phyloP scores from a whole-genome alignment of 2,329 filamentous ascomycete genomes.

The Leptographium procerum region DNA sequence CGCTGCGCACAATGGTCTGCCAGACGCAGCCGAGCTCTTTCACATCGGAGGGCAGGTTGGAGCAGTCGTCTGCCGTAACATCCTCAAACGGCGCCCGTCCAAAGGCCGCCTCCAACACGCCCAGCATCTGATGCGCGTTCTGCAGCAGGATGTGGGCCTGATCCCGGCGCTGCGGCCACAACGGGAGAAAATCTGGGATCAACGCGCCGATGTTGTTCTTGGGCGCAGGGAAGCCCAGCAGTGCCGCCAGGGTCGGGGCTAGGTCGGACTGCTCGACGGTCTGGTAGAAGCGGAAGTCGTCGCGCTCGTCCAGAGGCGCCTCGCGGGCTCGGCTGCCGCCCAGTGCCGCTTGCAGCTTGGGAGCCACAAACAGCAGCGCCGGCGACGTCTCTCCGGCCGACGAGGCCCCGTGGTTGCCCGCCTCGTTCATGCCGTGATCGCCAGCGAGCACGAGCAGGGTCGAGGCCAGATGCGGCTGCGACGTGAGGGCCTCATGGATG shows the following conservation, averaged over 20 bases:
- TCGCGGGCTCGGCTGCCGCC: neutral
- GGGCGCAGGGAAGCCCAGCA: slow-evolving; percentile 80
- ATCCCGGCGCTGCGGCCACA: slow-evolving; percentile 59
- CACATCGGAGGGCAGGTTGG: slow-evolving; percentile 28
- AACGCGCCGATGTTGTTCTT: slow-evolving; percentile 85
- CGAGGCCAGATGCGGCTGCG: slow-evolving; percentile 56
- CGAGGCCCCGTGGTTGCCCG: slow-evolving; percentile 91
- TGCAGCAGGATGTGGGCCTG: slow-evolving; percentile 57
- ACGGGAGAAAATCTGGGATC: slow-evolving; percentile 63
- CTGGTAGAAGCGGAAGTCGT: slow-evolving; percentile 74
- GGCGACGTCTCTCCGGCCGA: slow-evolving; percentile 90
- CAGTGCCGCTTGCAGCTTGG: slow-evolving; percentile 44
- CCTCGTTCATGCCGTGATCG: slow-evolving; percentile 99
- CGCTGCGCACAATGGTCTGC: slow-evolving; percentile 28
- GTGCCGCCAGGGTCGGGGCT: slow-evolving; percentile 73
- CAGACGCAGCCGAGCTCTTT: slow-evolving; percentile 60
- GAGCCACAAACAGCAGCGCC: slow-evolving; percentile 81
- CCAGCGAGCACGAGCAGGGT: slow-evolving; percentile 80
- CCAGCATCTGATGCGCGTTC: slow-evolving; percentile 72
- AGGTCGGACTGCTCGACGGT: slow-evolving; percentile 91
- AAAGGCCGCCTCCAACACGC: slow-evolving; percentile 66
- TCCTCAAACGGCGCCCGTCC: slow-evolving; percentile 30
- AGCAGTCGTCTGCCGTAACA: slow-evolving; percentile 10
- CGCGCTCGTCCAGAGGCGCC: slow-evolving; percentile 33
- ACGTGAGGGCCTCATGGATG: slow-evolving; percentile 67